Evolutionary conservation across 1,284 basidiomycete species (phyloP), one percentile per base, ranked within the genome.

Genomic region (Fomitiporia mediterranea): DNA sequence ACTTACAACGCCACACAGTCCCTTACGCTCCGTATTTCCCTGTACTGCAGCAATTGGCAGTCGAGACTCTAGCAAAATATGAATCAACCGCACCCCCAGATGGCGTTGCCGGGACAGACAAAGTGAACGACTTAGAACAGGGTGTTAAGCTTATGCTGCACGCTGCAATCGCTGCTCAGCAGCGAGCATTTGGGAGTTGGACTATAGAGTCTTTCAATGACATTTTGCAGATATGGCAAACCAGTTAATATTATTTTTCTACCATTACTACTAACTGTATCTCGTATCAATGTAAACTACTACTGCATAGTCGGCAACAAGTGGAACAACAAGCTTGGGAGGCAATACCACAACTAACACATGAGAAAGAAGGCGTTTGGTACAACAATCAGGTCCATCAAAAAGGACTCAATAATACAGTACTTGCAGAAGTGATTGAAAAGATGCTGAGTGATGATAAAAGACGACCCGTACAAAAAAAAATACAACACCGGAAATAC

Each of bases 1-100:
- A 89, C 64, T 72, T 89, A n/a, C 66, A 81, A 47, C 72, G 84
- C 53, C 82, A 87, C 62, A 78, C 78, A 7, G 83, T 89, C 1
- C 86, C 86, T 0, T 82, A 80, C 1, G 81, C 84, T 0, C 82
- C 81, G 0, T 65, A 88, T 21, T 74, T 89, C 7, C 71, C 74
- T 2, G 72, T 84, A 6, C 70, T 89, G 53, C 77, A 75, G 46
- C 73, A 74, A 38, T 74, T 87, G 0, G 85, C 84, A 1, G 70
- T 72, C 7, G 80, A 84, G 40, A 47, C 35, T 32, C 9, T 58
- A 9, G 32, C 37, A 19, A 54, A 21, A 28, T 43, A 39, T 39
- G 19, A n/a, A 8, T 19, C 28, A n/a, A 21, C 21, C 19, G 11
- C 30, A 11, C 46, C 46, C 2, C 46, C 35, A 17, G 52, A 55